phyloP scores from a whole-genome alignment of 148 eudicot genomes.

The Polygonum maritimum region DNA sequence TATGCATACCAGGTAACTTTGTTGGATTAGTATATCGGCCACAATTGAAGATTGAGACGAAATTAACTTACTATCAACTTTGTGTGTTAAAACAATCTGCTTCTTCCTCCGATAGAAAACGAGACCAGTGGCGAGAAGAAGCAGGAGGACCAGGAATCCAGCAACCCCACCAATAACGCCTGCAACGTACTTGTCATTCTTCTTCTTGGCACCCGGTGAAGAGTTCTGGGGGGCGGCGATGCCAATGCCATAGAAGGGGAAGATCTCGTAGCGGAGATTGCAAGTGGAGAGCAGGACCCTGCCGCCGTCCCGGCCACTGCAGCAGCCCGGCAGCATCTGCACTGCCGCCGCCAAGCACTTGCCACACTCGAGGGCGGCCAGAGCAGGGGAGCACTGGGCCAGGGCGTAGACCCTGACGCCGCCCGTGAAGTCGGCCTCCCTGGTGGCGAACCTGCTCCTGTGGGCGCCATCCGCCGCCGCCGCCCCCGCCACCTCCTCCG shows the following conservation, averaged over 20 bases:
- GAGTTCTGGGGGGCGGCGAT: neutral
- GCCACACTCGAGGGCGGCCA: constrained; percentile 16
- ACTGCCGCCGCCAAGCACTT: constrained; percentile 21
- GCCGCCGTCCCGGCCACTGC: constrained; percentile 12
- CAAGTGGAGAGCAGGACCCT: constrained; percentile 19
- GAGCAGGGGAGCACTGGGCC: constrained; percentile 46
- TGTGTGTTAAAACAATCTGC: neutral
- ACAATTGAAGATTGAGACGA: too few species aligned
- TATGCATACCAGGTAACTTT: too few species aligned
- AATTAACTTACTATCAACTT: neutral
- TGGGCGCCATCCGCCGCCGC: constrained; percentile 3
- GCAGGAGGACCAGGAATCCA: neutral
- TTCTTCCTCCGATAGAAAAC: neutral
- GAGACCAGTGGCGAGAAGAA: neutral
- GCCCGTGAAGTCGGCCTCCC: neutral
- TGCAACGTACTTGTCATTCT: neutral
- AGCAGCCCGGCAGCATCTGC: neutral
- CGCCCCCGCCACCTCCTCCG: neutral
- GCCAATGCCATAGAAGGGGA: constrained; percentile 6
- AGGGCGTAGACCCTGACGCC: constrained; percentile 6
- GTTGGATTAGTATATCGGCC: too few species aligned
- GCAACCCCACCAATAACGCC: neutral
- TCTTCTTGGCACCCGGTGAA: neutral
- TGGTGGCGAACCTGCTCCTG: constrained; percentile 10
- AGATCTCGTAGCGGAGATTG: constrained; percentile 23